phyloP scores from a whole-genome alignment of 192 early-diverging fungal genomes.

The Backusella liffmaniae region DNA sequence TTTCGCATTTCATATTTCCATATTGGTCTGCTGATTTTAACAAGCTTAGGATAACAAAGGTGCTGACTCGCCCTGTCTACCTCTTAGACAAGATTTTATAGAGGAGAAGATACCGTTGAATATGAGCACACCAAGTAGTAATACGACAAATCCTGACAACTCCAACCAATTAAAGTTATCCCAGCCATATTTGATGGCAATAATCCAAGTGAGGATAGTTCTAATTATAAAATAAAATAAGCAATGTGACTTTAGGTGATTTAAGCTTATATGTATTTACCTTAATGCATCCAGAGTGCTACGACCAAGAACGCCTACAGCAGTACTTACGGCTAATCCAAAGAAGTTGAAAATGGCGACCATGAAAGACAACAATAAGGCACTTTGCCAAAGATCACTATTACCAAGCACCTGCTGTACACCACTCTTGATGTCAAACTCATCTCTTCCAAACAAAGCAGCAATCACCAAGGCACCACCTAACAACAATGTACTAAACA shows the following conservation, averaged over 20 bases:
- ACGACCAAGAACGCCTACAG: conserved; percentile 21
- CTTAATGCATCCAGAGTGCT: conserved; percentile 24
- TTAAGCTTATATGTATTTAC: conserved; percentile 17
- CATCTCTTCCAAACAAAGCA: not conserved
- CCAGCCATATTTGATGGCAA: conserved; percentile 27
- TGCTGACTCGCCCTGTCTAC: not conserved
- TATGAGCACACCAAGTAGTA: conserved; percentile 23
- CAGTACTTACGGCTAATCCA: conserved; percentile 24
- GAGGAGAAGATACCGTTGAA: conserved; percentile 30
- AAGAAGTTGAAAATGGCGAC: conserved; percentile 32
- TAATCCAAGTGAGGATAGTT: conserved; percentile 22
- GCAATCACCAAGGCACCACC: conserved; percentile 1
- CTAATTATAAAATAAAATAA: conserved; percentile 14
- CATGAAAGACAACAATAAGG: conserved; percentile 22
- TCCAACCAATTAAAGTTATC: conserved; percentile 28
- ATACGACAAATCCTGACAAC: conserved; percentile 23
- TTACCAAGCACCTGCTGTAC: not conserved
- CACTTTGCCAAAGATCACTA: conserved; percentile 20
- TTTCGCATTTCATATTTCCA: not conserved
- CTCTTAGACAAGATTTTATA: not conserved
- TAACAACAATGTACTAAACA: conserved; percentile 28
- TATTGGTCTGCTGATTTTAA: not conserved
- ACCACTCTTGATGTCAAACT: conserved; percentile 20
- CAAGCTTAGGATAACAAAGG: conserved; percentile 8
- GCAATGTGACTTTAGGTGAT: not conserved